phyloP scores from a whole-genome alignment of 169 alveolate species.

The Prorocentrum cordatum region DNA sequence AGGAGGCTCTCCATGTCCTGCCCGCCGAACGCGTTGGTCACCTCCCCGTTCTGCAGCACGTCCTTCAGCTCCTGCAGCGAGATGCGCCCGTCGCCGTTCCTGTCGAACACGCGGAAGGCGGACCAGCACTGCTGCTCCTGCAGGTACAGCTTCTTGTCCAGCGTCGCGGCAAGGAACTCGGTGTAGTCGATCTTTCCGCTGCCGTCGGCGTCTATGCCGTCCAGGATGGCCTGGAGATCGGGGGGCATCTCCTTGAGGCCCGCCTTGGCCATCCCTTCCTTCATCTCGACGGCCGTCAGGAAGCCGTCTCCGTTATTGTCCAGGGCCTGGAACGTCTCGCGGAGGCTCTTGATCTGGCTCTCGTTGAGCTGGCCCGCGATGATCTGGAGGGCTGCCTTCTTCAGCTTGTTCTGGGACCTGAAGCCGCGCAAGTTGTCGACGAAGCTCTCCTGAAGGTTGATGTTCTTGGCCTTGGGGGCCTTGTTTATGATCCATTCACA shows the following conservation, averaged over 20 bases:
- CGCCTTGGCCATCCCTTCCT: no score
- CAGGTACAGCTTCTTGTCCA: constrained; percentile 76
- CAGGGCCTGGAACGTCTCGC: constrained; percentile 42
- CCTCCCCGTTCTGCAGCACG: not conserved
- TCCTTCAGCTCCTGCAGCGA: constrained; percentile 38
- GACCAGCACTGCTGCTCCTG: constrained; percentile 57
- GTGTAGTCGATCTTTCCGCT: constrained; percentile 58
- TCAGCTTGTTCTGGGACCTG: constrained; percentile 76
- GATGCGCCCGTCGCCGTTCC: constrained; percentile 62
- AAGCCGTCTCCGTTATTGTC: constrained; percentile 63
- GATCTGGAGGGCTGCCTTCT: constrained; percentile 77
- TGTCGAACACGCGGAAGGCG: constrained; percentile 53
- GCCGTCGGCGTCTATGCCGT: constrained; percentile 71
- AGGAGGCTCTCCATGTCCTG: not conserved
- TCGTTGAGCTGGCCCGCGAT: constrained; percentile 62
- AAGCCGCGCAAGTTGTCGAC: constrained; percentile 69
- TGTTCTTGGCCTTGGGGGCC: constrained; percentile 50
- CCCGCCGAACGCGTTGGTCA: not conserved
- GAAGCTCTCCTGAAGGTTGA: constrained; percentile 18
- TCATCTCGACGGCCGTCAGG: no score
- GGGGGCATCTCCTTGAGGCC: constrained; percentile 74
- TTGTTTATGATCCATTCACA: constrained; percentile 43
- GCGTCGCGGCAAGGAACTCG: constrained; percentile 82
- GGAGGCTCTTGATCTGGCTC: constrained; percentile 72
- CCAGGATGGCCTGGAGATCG: constrained; percentile 78